Evolutionary conservation across 2,329 filamentous ascomycete genomes (phyloP), one percentile per base, ranked within the genome.

Genomic region (Calonectria pseudoturangicola): DNA sequence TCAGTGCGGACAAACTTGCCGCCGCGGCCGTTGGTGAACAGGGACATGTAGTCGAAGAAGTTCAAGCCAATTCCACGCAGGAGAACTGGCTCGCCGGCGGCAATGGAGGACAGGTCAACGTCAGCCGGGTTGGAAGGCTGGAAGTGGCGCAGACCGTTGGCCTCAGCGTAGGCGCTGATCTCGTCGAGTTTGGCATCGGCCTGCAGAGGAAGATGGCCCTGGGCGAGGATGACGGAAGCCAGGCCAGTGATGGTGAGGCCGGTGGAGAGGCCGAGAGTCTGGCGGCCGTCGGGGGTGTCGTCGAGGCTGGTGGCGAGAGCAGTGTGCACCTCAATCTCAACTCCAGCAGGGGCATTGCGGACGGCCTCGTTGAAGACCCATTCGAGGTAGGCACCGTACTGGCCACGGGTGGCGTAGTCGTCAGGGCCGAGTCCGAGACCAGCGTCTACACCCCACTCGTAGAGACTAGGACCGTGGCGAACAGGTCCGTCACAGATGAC

Each of bases 41-140:
- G 54, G 36, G 54, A 60, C 54, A 60, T 60, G 54, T 60, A 60
- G 21, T 60, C 54, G 36, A 60, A 60, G 7, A 60, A 60, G 54
- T 60, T 60, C 13, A 60, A 3, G 3, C 54, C 54, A n/a, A 60
- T 60, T 6, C 54, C 54, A 3, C 54, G 54, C 33, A 60, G 33
- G 36, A 60, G 54, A 2, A 60, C 12, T 1, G 54, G 54, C 54
- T 60, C 54, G 36, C 54, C 54, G n/a, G 54, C 54, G 15, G 33
- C 54, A 18, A 60, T 36, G 12, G 54, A 18, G 7, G 54, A 60
- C 6, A 60, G 33, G 21, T 60, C 36, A 9, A 60, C 54, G 21
- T 60, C 54, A 10, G 54, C 54, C 3, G 54, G 54, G 33, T 60
- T 60, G 54, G 54, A 27, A 9, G 54, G 54, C n/a, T 60, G 54